These are phyloP conservation scores for Lepiota brunneoincarnata DNA, from an alignment of 768 basidiomycete species.

Conservation along the genomic window DNA sequence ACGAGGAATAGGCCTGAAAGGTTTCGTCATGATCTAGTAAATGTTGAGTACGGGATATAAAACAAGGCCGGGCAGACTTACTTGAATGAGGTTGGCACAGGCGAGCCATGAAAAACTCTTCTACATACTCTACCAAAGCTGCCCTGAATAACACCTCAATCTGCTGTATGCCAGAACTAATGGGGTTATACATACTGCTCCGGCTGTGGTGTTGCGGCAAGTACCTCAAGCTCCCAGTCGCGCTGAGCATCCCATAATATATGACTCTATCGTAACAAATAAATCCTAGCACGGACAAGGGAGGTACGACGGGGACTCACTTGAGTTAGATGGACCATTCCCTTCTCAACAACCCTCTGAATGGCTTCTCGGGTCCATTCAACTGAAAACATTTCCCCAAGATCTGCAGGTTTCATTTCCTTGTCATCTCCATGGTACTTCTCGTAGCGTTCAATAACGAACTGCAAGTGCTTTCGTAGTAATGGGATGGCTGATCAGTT, in stretches of 20 bases:
- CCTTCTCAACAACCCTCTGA: constrained; percentile 51
- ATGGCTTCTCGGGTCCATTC: constrained; percentile 61
- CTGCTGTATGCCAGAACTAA: not conserved
- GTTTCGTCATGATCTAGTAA: constrained; percentile 73
- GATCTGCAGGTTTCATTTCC: constrained; percentile 43
- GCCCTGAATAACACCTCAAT: constrained; percentile 29
- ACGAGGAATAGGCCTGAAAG: constrained; percentile 82
- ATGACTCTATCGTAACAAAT: constrained; percentile 48
- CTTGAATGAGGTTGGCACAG: constrained; percentile 77
- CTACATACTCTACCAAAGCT: constrained; percentile 46
- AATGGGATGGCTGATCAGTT: constrained; percentile 64
- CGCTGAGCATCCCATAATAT: constrained; percentile 67
- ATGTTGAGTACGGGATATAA: not conserved
- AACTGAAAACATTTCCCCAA: constrained; percentile 59
- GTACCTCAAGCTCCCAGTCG: constrained; percentile 70
- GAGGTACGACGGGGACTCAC: constrained; percentile 31
- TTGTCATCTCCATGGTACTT: constrained; percentile 35
- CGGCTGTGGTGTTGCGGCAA: constrained; percentile 44
- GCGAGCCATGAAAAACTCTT: constrained; percentile 59
- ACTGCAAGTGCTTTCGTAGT: constrained; percentile 64
- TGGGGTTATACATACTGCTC: constrained; percentile 39
- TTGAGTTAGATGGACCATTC: constrained; percentile 59
- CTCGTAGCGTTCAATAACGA: constrained; percentile 45
- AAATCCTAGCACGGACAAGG: not conserved
- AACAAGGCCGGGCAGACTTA: constrained; percentile 22